A percentile compares a stretch with the other conserved stretches of the same genome.
Conservation (phyloP, 257 asterid genomes). For the Agastache rugosa region DNA sequence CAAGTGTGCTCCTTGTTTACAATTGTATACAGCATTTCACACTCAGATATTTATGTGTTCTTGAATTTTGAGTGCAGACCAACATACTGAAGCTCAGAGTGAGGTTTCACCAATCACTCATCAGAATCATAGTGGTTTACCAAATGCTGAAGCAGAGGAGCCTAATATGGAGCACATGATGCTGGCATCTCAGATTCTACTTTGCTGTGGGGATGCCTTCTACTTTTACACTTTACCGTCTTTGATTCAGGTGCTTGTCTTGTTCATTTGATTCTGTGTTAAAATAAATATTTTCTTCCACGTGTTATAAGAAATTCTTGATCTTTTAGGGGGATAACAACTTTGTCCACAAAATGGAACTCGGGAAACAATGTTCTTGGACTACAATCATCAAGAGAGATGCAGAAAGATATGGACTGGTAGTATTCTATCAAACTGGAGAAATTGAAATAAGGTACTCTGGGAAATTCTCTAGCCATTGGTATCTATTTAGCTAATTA, state of each 20-base stretch:
- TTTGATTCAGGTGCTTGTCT: constrained; percentile 62
- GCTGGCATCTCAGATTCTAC: constrained; percentile 57
- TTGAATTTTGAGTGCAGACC: constrained; percentile 53
- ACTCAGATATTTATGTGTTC: constrained; percentile 36
- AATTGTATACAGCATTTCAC: constrained; percentile 26
- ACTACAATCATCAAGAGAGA: constrained; percentile 65
- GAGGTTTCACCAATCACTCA: constrained; percentile 37
- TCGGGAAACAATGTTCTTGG: constrained; percentile 83
- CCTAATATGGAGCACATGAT: constrained; percentile 40
- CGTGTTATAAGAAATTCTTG: constrained; percentile 39
- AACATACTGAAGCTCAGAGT: constrained; percentile 45
- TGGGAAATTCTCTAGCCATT: neutral
- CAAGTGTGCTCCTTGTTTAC: constrained; percentile 47
- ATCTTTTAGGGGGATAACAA: constrained; percentile 59
- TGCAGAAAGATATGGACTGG: constrained; percentile 56
- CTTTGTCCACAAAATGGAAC: constrained; percentile 55
- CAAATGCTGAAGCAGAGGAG: constrained; percentile 41
- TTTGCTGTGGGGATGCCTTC: constrained; percentile 78
- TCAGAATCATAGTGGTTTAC: constrained; percentile 43
- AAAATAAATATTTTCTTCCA: constrained; percentile 27
- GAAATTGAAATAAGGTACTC: constrained; percentile 77
- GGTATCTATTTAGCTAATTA: neutral
- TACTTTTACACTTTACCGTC: constrained; percentile 58
- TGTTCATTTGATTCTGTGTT: constrained; percentile 26
- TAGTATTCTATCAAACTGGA: constrained; percentile 79